Conservation (phyloP, 169 alveolate species). For the Eimeria tenella region DNA sequence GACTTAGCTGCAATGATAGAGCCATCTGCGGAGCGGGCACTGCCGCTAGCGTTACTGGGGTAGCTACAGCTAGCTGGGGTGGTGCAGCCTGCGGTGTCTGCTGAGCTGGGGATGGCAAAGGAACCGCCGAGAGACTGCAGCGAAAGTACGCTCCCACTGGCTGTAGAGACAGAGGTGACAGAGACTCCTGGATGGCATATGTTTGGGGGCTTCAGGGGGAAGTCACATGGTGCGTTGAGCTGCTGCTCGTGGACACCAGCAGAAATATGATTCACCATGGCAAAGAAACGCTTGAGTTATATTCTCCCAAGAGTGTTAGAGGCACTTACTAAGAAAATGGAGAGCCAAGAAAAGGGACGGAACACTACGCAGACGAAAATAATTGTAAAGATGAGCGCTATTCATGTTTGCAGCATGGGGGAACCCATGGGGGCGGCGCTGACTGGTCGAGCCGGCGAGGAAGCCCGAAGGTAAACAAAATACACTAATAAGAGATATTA, state of each 20-base stretch:
- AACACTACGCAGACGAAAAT: too few relatives aligned
- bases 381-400: too few relatives aligned
- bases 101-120: neutral
- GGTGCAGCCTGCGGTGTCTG: neutral
- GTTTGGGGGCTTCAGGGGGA: neutral
- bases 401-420: too few relatives aligned
- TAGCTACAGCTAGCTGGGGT: neutral
- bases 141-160: conserved; percentile 14
- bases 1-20: neutral
- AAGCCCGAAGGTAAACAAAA: too few relatives aligned
- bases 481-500: too few relatives aligned
- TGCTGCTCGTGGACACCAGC: neutral
- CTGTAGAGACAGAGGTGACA: conserved; percentile 17
- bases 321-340: too few relatives aligned
- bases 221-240: neutral
- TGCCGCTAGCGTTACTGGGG: neutral
- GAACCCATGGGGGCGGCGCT: too few relatives aligned
- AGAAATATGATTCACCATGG: too few relatives aligned
- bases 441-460: too few relatives aligned
- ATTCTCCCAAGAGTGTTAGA: too few relatives aligned
- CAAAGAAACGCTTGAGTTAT: too few relatives aligned
- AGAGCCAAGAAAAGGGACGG: too few relatives aligned
- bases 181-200: neutral
- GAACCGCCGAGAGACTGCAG: neutral
- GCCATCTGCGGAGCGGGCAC: neutral